Percentiles rank a stretch among this genome's conserved stretches.
Conservation (phyloP, 2,329 filamentous ascomycete species). For the Sporothrix curviconia region DNA sequence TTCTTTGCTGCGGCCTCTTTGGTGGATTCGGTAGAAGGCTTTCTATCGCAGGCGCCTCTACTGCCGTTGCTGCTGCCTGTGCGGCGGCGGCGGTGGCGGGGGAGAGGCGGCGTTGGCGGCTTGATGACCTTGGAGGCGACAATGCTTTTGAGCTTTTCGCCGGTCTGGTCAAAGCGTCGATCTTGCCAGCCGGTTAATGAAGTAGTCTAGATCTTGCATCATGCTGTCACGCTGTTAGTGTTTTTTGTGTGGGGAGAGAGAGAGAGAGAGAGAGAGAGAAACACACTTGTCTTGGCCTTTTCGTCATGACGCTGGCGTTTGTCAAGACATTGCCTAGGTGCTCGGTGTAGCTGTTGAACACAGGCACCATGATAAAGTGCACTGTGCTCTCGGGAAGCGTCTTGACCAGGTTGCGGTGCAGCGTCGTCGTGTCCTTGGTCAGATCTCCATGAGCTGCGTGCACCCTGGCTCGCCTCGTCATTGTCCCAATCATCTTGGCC, state of each 20-base stretch:
- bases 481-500: slow-evolving; percentile 69
- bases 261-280: background rate
- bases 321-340: slow-evolving; percentile 68
- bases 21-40: background rate
- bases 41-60: background rate
- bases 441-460: slow-evolving; percentile 84
- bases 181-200: slow-evolving; percentile 65
- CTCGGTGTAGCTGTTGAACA: slow-evolving; percentile 75
- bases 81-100: slow-evolving; percentile 5
- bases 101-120: slow-evolving; percentile 9
- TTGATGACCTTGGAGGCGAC: slow-evolving; percentile 52
- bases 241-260: background rate
- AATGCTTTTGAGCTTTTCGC: slow-evolving; percentile 60
- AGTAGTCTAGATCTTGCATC: slow-evolving; percentile 66
- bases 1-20: background rate
- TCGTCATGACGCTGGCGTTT: slow-evolving; percentile 58
- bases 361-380: slow-evolving; percentile 75
- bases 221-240: slow-evolving; percentile 60
- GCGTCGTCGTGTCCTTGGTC: slow-evolving; percentile 74
- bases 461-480: slow-evolving; percentile 31
- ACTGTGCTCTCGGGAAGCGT: slow-evolving; percentile 73
- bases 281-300: slow-evolving; percentile 65
- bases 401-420: slow-evolving; percentile 77
- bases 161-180: slow-evolving; percentile 71
- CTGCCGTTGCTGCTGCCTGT: too few species aligned